phyloP scores from a whole-genome alignment of 768 basidiomycete genomes.

The Arthromyces matolae region DNA sequence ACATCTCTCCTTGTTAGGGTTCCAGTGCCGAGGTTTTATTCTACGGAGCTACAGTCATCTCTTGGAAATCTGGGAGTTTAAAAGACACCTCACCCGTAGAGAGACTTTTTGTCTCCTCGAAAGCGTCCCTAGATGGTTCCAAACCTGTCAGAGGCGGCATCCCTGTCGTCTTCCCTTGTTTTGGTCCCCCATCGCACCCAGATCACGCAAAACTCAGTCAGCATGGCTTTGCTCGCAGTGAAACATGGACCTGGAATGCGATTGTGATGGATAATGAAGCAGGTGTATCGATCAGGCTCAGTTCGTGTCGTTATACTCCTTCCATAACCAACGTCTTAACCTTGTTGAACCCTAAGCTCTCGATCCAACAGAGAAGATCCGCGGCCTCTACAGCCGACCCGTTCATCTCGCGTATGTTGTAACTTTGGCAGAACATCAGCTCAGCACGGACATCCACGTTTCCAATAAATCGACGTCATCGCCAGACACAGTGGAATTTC shows the following conservation, averaged over 20 bases:
- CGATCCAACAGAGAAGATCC: conserved; percentile 56
- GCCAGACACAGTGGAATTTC: conserved; percentile 67
- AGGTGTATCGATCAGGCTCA: conserved; percentile 72
- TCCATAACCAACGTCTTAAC: too few species aligned
- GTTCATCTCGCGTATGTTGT: conserved; percentile 83
- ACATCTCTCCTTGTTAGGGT: conserved; percentile 41
- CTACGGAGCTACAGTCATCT: conserved; percentile 85
- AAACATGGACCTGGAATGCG: conserved; percentile 65
- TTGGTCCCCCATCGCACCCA: conserved; percentile 76
- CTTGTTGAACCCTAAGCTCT: too few species aligned
- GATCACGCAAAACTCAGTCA: conserved; percentile 71
- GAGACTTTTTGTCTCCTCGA: conserved; percentile 78
- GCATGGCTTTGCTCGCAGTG: conserved; percentile 89
- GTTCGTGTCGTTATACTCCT: conserved; percentile 47
- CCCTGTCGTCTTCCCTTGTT: conserved; percentile 78
- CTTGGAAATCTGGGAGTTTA: conserved; percentile 65
- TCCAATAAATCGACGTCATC: conserved; percentile 56
- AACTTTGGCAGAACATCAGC: conserved; percentile 65
- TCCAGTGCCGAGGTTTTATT: conserved; percentile 59
- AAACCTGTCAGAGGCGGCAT: conserved; percentile 65
- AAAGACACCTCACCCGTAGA: conserved; percentile 43
- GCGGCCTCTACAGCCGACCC: conserved; percentile 51
- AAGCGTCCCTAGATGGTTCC: conserved; percentile 74
- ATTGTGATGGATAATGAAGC: conserved; percentile 64
- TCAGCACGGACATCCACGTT: conserved; percentile 80